Conservation (phyloP, 75 land plant species). For the Adiantum capillusveneris region DNA sequence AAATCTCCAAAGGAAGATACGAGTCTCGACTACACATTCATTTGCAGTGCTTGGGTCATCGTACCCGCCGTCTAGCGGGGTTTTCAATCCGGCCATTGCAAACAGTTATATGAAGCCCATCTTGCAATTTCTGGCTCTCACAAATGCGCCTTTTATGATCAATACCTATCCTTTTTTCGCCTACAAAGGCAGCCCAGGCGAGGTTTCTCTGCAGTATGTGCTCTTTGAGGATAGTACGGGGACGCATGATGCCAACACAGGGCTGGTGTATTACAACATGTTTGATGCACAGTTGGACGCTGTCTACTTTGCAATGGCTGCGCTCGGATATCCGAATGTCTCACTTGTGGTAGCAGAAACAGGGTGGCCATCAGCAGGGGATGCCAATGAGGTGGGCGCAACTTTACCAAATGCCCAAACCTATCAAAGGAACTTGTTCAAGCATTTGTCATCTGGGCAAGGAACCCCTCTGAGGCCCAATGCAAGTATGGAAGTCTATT, state of each 20-base stretch:
- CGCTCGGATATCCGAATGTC: conserved; percentile 23
- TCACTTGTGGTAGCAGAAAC: conserved; percentile 45
- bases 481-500: conserved; percentile 26
- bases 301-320: conserved; percentile 32
- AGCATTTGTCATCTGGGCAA: conserved; percentile 5
- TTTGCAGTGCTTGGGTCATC: conserved; percentile 31
- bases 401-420: conserved; percentile 38
- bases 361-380: conserved; percentile 80
- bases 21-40: conserved; percentile 39
- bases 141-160: conserved; percentile 39
- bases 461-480: conserved; percentile 65
- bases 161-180: conserved; percentile 70
- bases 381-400: conserved; percentile 36
- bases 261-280: conserved; percentile 44
- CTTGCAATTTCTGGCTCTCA: conserved; percentile 31
- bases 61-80: conserved; percentile 43
- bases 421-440: conserved; percentile 38
- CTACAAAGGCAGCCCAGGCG: conserved; percentile 27
- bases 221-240: conserved; percentile 26
- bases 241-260: conserved; percentile 29
- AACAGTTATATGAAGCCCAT: conserved; percentile 18
- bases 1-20: conserved; percentile 34
- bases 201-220: conserved; percentile 34
- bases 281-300: conserved; percentile 68
- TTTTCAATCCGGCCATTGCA: conserved; percentile 19